Evolutionary conservation across 768 basidiomycete genomes (phyloP), one percentile per base, ranked within the genome.

Genomic region (Suillus bovinus): DNA sequence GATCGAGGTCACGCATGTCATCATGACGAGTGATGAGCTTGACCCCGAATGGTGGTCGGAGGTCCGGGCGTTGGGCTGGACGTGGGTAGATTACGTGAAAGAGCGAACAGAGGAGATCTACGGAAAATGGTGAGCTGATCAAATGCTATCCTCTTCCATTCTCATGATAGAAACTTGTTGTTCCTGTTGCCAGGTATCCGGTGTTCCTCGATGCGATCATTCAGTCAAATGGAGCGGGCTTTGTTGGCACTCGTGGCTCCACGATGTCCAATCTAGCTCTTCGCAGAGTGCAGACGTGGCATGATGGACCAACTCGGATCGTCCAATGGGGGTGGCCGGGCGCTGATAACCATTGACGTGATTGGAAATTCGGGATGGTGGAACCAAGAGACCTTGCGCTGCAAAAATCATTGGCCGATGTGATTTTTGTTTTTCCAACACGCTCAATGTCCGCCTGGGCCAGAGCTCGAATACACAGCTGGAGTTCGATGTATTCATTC

Each of bases 231-330:
- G 89, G 85, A 24, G 70, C 78, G 9, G 91, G 89, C 2, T 87
- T 92, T 68, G 83, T 93, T 17, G 91, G 89, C 11, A 91, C 89
- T 2, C 83, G 87, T 66, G 68, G 78, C 47, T 90, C 89, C 36
- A 91, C 90, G 5, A 90, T 90, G 84, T 86, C 87, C 4, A 75
- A 83, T 53, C 66, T 92, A 31, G 87, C 89, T 13, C 79, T 79
- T 20, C 81, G 86, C 24, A 79, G 91, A 27, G 88, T 88, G 24
- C 76, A 85, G 66, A 82, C 86, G 27, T 92, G 91, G 91, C 72
- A 80, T 4, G 78, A 81, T 53, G 89, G 88, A 39, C 78, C 79
- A 5, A 75, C 73, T 14, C 77, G 82, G 61, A 79, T 76, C 33
- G 76, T 88, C 5, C 82, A 80, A 71, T 90, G 87, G 87, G 89